Percentiles rank a stretch among this genome's conserved stretches.
Conservation (phyloP, 371 early-diverging fungal genomes). For the Mortierella sp. region DNA sequence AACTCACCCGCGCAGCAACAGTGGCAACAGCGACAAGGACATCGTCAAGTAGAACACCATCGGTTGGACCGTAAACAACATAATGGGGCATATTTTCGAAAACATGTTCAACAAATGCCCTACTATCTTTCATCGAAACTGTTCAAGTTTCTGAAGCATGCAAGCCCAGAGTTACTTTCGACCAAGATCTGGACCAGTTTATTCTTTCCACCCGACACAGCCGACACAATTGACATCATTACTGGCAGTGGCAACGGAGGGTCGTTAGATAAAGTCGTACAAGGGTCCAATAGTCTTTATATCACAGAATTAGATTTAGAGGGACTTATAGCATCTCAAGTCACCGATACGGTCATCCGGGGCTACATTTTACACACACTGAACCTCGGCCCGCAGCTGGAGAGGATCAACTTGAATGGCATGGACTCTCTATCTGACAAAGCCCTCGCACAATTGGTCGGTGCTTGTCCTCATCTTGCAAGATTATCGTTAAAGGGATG, state of each 20-base stretch:
- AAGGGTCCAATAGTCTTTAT: background rate
- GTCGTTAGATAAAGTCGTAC: background rate
- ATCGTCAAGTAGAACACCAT: background rate
- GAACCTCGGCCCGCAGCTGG: constrained; percentile 27
- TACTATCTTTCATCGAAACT: constrained; percentile 31
- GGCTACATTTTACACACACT: constrained; percentile 15
- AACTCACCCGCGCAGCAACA: background rate
- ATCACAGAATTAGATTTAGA: constrained; percentile 37
- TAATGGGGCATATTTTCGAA: constrained; percentile 12
- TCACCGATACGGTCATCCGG: constrained; percentile 25
- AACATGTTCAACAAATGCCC: constrained; percentile 21
- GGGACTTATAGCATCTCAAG: constrained; percentile 35
- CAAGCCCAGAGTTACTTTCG: constrained; percentile 33
- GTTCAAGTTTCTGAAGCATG: constrained; percentile 29
- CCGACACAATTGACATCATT: too few species aligned
- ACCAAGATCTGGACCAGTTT: constrained; percentile 40
- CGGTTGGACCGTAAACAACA: background rate
- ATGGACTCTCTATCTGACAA: constrained; percentile 28
- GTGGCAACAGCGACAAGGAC: background rate
- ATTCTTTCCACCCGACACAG: constrained; percentile 19
- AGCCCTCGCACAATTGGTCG: constrained; percentile 23
- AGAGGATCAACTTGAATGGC: constrained; percentile 30
- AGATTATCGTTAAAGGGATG: constrained; percentile 43
- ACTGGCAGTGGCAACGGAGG: background rate
- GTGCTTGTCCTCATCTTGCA: background rate